Conservation (phyloP, 2,329 filamentous ascomycete genomes). For the Sordariomycetes sp. region DNA sequence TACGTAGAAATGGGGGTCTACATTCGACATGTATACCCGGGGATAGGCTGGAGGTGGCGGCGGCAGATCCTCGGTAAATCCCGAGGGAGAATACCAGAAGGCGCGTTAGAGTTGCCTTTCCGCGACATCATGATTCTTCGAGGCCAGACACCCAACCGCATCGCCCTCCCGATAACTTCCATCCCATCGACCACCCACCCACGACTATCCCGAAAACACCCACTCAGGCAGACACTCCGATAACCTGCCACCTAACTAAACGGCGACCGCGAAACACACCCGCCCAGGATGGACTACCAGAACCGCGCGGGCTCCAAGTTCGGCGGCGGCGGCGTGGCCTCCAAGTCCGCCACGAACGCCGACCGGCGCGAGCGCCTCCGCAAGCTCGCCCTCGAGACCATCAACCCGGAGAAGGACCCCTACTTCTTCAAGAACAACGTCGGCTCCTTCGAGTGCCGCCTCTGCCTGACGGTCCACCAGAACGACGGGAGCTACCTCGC, state of each 20-base stretch:
- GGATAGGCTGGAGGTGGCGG: too few species aligned
- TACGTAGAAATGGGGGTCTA: too few species aligned
- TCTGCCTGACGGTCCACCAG: slow-evolving; percentile 95
- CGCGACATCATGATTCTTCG: neutral
- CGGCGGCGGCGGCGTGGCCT: slow-evolving; percentile 92
- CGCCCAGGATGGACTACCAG: slow-evolving; percentile 52
- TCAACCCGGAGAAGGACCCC: slow-evolving; percentile 97
- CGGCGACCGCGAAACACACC: neutral
- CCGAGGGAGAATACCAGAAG: too few species aligned
- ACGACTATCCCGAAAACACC: neutral
- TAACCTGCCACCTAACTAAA: neutral
- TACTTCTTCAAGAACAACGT: slow-evolving; percentile 99
- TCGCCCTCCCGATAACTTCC: neutral
- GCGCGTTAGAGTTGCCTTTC: too few species aligned
- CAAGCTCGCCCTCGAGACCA: slow-evolving; percentile 95
- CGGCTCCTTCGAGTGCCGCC: slow-evolving; percentile 91
- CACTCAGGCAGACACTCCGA: neutral
- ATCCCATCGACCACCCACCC: too few species aligned
- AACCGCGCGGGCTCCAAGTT: slow-evolving; percentile 97
- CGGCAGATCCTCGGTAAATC: too few species aligned
- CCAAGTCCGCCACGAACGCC: slow-evolving; percentile 83
- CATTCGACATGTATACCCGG: too few species aligned
- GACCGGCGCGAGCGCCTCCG: slow-evolving; percentile 94
- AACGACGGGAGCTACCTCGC: slow-evolving; percentile 98
- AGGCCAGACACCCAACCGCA: neutral